Conservation (phyloP, 2,329 filamentous ascomycete species). For the Chaetomiaceae sp. region DNA sequence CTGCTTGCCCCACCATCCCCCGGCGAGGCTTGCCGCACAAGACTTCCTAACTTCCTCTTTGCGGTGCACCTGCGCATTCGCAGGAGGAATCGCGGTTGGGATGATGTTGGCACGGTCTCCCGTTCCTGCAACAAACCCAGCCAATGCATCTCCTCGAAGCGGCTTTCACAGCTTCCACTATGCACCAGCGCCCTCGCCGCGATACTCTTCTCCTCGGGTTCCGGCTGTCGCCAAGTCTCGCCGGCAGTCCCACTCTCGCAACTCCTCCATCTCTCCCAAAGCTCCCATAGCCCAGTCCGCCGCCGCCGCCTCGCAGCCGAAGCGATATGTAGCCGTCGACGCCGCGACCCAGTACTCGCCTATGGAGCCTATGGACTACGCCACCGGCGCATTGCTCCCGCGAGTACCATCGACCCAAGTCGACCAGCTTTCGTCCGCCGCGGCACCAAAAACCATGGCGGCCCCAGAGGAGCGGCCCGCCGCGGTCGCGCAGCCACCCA, state of each 20-base stretch:
- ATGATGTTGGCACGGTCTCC: constrained; percentile 59
- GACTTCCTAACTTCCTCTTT: constrained; percentile 14
- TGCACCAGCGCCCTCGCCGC: constrained; percentile 43
- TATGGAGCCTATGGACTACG: constrained; percentile 44
- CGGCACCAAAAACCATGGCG: constrained; percentile 28
- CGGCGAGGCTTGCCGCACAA: constrained; percentile 14
- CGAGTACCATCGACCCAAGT: constrained; percentile 27
- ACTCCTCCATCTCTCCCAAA: constrained; percentile 27
- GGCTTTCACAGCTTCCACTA: constrained; percentile 43
- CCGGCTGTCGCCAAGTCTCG: constrained; percentile 38
- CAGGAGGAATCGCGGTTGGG: constrained; percentile 44
- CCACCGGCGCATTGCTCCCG: constrained; percentile 22
- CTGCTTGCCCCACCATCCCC: constrained; percentile 17
- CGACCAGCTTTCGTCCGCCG: constrained; percentile 28
- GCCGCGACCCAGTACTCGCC: constrained; percentile 47
- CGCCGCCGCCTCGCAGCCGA: constrained; percentile 30
- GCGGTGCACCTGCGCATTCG: constrained; percentile 17
- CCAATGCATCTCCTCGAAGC: constrained; percentile 48
- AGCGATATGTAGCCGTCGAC: constrained; percentile 45
- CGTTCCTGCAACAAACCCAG: constrained; percentile 44
- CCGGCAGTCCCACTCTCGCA: constrained; percentile 35
- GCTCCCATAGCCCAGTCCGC: constrained; percentile 31
- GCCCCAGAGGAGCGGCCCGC: constrained; percentile 27
- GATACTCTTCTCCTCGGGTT: constrained; percentile 40
- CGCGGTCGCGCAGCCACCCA: constrained; percentile 14